These are phyloP conservation scores for Westerdykella ornata DNA, from an alignment of 2,329 filamentous ascomycete species.

Conservation along the genomic window DNA sequence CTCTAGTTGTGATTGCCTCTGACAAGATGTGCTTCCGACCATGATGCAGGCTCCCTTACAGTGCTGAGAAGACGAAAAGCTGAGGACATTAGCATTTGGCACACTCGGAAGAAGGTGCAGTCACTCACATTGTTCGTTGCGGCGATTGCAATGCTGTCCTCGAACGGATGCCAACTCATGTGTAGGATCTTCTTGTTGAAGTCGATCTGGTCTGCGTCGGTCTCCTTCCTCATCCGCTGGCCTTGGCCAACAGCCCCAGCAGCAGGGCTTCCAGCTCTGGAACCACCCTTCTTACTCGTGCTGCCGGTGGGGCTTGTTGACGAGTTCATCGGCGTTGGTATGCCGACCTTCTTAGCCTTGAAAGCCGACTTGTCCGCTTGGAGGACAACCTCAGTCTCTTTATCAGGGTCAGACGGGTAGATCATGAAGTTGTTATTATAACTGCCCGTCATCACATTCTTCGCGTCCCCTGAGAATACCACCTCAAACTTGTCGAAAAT, in stretches of 20 bases:
- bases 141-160: conserved; percentile 98
- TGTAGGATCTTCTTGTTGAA: conserved; percentile 99
- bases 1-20: conserved; percentile 25
- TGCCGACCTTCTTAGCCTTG: conserved; percentile 99
- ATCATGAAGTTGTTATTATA: conserved; percentile 99
- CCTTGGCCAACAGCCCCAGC: conserved; percentile 65
- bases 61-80: conserved; percentile 52
- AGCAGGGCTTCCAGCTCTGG: conserved; percentile 80
- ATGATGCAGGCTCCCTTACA: conserved; percentile 34
- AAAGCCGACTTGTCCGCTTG: conserved; percentile 98
- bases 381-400: conserved; percentile 93
- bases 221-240: conserved; percentile 97
- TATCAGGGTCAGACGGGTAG: conserved; percentile 90
- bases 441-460: conserved; percentile 99
- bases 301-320: conserved; percentile 66
- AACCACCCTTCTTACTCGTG: conserved; percentile 78
- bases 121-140: conserved; percentile 95
- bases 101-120: neutral
- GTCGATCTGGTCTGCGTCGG: conserved; percentile 97
- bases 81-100: conserved; percentile 22
- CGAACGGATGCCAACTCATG: conserved; percentile 99
- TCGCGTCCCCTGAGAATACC: conserved; percentile 94
- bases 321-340: conserved; percentile 91
- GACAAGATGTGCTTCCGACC: conserved; percentile 19
- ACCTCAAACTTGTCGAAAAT: conserved; percentile 99